Evolutionary conservation across 2,329 filamentous ascomycete genomes (phyloP), one percentile per base, ranked within the genome.

Genomic region (Cercospora sp.): DNA sequence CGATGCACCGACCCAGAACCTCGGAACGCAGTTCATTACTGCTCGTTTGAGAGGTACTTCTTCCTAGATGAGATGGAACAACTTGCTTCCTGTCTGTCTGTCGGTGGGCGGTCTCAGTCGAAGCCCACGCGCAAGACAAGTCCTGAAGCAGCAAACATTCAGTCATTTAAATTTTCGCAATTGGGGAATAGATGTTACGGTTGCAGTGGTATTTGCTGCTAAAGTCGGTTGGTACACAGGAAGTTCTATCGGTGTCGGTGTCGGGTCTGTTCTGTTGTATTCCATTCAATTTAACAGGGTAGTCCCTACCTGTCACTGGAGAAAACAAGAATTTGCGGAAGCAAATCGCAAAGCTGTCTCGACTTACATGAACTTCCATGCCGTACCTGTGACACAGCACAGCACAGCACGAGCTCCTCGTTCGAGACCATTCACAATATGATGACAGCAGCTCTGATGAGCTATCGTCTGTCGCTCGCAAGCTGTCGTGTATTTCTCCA

Each of bases 11-110:
- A 78, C 76, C 5, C 78, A 79, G 73, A 73, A 71, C 2, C 51
- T 79, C 66, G 78, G 78, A 21, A 69, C 70, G 1, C 69, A 65
- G 5, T 79, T 74, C 58, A 69, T 75, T 32, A 72, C 70, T 45
- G 71, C 37, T 13, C 63, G 68, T 63, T 58, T 74, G 28, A 49
- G 45, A 28, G 68, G 67, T 3, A 66, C 61, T 21, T 69, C 67
- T 26, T 68, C 62, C 8, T 28, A 34, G 12, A 6, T 16, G 2
- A 6, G 13, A 16, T 1, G 28, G 1, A 30, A 30, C 28, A 8
- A 30, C 28, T 30, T 30, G 28, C 8, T 10, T 2, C 3, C 30
- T 32, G 30, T 9, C 30, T 8, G 30, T 32, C 30, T 9, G 30
- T 16, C 21, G 2, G 3, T 57, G 53, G 55, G 13, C 28, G 49